These are phyloP conservation scores for Vigna mungo DNA, from an alignment of 306 rosid species.

Conservation along the genomic window DNA sequence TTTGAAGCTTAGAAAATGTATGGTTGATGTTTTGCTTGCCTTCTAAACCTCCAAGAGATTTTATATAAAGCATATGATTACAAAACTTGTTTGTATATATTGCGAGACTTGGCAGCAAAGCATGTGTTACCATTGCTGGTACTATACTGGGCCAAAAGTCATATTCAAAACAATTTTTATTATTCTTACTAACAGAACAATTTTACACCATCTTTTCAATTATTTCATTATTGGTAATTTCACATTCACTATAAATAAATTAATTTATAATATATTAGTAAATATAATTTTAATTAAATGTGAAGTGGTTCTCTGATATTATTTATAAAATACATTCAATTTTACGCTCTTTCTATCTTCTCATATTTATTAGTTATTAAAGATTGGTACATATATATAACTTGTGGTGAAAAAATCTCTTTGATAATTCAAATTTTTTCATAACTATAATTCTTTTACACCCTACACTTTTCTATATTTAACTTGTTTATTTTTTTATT, in stretches of 20 bases:
- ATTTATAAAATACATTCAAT: too few relatives aligned
- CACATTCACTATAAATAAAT: too few relatives aligned
- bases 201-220: not conserved
- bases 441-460: not conserved
- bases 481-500: not conserved
- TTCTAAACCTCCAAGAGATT: slow-evolving; percentile 35
- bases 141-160: not conserved
- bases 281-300: too few relatives aligned
- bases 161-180: not conserved
- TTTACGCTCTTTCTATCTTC: too few relatives aligned
- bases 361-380: too few relatives aligned
- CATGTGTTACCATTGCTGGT: slow-evolving; percentile 24
- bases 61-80: not conserved
- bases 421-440: not conserved
- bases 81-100: not conserved
- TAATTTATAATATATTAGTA: too few relatives aligned
- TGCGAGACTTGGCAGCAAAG: slow-evolving; percentile 39
- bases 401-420: too few relatives aligned
- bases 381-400: too few relatives aligned
- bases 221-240: not conserved
- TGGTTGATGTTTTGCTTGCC: slow-evolving; percentile 31
- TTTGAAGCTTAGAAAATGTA: not conserved
- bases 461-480: not conserved
- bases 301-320: too few relatives aligned
- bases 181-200: not conserved